Base-by-base conservation (phyloP, 345 rosid species). In the Eucalyptus paniculata region DNA sequence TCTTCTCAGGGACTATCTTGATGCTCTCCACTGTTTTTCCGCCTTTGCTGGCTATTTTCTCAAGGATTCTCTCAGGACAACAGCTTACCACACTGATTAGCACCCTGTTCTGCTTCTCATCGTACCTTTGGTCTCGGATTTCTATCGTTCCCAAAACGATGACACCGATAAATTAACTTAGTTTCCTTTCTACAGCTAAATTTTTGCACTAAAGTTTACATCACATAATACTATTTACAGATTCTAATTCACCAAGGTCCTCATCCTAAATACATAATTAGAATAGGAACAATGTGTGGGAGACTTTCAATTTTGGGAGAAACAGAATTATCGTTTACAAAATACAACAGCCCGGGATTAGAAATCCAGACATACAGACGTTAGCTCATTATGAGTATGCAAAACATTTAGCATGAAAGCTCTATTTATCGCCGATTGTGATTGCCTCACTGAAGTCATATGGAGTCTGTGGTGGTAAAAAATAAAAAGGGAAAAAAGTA, bases 401-500 rank as follows among this genome's bases (percentile, higher is more conserved):
- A 47, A 47, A 47, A 47, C 49, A 47, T 47, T 47, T 47, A 47
- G 49, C 49, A 47, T 47, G 49, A 47, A 47, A 47, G 49, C 49
- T 1, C 49, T 47, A 47, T 47, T 47, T 47, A 47, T 47, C 49
- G 49, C 49, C 49, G 49, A 47, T 47, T 47, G 49, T 47, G 49
- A 47, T 47, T 47, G 49, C 49, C 49, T 47, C 49, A 47, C 0
- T 47, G 5, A 47, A 47, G 49, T 47, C 49, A 11, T 47, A 47
- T 47, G 49, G 49, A 47, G 49, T 47, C 49, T 11, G 49, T 47
- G 49, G 49, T 47, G 49, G 49, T 47, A 11, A 47, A 47, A 47
- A 47, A 47, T 13, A 11, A 47, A 47, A 47, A 5, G 50, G 50
- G 69, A 94, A 95, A 88, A 96, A 96, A 95, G 95, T 93, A 89